These are phyloP conservation scores for Citrus inodora DNA, from an alignment of 345 rosid genomes.

Conservation along the genomic window DNA sequence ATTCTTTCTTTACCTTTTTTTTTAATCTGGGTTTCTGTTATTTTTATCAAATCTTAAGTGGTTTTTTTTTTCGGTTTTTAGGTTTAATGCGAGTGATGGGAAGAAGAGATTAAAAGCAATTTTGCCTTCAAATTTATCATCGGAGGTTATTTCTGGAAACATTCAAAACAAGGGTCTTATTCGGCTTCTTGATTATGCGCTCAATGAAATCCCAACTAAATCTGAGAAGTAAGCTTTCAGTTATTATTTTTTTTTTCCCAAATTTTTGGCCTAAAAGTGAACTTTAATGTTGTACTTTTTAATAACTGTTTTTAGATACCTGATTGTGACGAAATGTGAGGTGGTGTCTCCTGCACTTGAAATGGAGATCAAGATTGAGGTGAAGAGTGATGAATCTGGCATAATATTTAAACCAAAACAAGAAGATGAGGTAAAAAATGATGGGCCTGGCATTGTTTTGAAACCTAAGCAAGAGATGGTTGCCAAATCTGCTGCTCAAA, in stretches of 20 bases:
- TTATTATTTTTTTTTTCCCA: background rate
- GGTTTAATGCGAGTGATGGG: conserved; percentile 85
- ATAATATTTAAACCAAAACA: conserved; percentile 41
- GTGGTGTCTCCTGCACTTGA: conserved; percentile 67
- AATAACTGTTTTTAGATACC: conserved; percentile 40
- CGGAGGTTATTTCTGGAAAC: conserved; percentile 62
- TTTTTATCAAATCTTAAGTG: background rate
- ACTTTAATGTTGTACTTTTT: background rate
- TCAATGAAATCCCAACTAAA: conserved; percentile 85
- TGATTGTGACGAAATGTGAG: conserved; percentile 76
- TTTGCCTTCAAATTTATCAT: conserved; percentile 52
- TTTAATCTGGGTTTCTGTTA: background rate
- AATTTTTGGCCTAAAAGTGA: background rate
- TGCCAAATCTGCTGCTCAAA: conserved; percentile 83
- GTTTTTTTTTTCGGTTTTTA: conserved; percentile 7
- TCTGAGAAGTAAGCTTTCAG: conserved; percentile 52
- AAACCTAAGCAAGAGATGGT: conserved; percentile 67
- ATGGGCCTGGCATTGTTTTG: conserved; percentile 40
- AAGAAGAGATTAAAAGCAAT: conserved; percentile 60
- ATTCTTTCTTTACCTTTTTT: background rate
- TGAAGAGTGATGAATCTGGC: conserved; percentile 22
- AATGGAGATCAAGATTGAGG: conserved; percentile 44
- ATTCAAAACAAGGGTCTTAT: conserved; percentile 75
- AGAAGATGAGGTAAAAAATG: conserved; percentile 31
- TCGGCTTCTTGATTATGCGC: conserved; percentile 62